A percentile compares a stretch with the other conserved stretches of the same genome.
Conservation (phyloP, 768 basidiomycete species). For the Trametes maxima region DNA sequence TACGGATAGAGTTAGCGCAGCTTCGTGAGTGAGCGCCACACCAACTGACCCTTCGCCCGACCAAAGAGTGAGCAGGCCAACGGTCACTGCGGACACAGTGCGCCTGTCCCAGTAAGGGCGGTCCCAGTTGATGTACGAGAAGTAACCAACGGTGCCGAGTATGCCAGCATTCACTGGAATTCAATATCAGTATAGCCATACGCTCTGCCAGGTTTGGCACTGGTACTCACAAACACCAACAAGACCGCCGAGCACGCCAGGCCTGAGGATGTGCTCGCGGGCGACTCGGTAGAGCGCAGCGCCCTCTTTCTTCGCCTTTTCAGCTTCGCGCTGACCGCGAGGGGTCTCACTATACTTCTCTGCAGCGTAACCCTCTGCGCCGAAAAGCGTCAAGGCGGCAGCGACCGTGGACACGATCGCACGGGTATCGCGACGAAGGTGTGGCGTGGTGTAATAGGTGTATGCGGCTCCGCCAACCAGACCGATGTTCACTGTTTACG, state of each 20-base stretch:
- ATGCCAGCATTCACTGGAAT: conserved; percentile 63
- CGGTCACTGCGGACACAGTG: conserved; percentile 55
- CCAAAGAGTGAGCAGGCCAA: conserved; percentile 62
- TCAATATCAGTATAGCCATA: not conserved
- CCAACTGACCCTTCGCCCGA: conserved; percentile 65
- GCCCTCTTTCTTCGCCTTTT: conserved; percentile 60
- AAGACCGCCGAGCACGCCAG: conserved; percentile 66
- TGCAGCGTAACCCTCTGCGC: conserved; percentile 62
- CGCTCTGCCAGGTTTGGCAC: not conserved
- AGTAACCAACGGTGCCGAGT: conserved; percentile 63
- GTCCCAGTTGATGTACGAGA: conserved; percentile 68
- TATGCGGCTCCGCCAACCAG: conserved; percentile 63
- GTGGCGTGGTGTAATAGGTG: conserved; percentile 61
- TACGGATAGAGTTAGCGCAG: not conserved
- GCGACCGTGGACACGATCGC: conserved; percentile 55
- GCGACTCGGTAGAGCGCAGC: conserved; percentile 53
- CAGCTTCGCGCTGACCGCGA: conserved; percentile 57
- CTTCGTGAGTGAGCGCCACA: not conserved
- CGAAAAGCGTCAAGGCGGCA: conserved; percentile 57
- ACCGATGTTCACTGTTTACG: conserved; percentile 69
- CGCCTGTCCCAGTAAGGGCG: conserved; percentile 64
- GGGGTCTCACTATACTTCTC: conserved; percentile 63
- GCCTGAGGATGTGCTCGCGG: conserved; percentile 60
- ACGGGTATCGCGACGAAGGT: conserved; percentile 58
- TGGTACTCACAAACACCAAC: conserved; percentile 55